phyloP scores from a whole-genome alignment of 371 early-diverging fungal species.

The Chytridium lagenaria region DNA sequence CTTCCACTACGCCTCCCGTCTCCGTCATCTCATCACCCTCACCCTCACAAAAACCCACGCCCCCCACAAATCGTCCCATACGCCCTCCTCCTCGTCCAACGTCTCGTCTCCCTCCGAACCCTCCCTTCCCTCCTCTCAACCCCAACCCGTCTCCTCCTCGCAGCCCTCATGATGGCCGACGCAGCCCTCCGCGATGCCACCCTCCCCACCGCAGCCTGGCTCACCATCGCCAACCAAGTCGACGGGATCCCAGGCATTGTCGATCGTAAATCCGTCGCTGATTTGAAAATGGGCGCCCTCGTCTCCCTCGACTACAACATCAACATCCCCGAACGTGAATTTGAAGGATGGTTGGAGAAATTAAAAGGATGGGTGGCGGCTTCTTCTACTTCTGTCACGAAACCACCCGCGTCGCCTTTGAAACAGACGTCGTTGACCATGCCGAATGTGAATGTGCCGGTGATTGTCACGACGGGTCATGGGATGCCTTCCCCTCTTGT shows the following conservation, averaged over 20 bases:
- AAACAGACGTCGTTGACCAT: too few relatives aligned
- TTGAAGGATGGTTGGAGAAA: neutral
- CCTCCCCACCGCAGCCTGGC: constrained; percentile 11
- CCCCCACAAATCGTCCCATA: constrained; percentile 2
- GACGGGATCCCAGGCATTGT: neutral
- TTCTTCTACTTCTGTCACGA: neutral
- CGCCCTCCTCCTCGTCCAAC: constrained; percentile 16
- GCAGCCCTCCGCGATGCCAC: constrained; percentile 4
- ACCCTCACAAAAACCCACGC: neutral
- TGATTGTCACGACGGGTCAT: neutral
- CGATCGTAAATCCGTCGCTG: neutral
- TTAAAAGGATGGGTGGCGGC: neutral
- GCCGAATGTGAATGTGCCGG: neutral
- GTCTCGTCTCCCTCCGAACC: constrained; percentile 5
- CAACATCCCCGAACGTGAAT: neutral
- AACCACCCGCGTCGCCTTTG: neutral
- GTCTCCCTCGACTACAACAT: neutral
- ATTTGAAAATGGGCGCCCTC: neutral
- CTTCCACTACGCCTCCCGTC: constrained; percentile 6
- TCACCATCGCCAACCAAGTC: neutral
- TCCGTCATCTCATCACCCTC: neutral
- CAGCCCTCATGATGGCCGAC: constrained; percentile 16
- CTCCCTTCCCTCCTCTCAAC: constrained; percentile 9
- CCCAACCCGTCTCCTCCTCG: constrained; percentile 4
- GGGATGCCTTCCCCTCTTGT: neutral